Evolutionary conservation across 1,284 basidiomycete genomes (phyloP), one percentile per base, ranked within the genome.

Genomic region (Termitomyces sp.): DNA sequence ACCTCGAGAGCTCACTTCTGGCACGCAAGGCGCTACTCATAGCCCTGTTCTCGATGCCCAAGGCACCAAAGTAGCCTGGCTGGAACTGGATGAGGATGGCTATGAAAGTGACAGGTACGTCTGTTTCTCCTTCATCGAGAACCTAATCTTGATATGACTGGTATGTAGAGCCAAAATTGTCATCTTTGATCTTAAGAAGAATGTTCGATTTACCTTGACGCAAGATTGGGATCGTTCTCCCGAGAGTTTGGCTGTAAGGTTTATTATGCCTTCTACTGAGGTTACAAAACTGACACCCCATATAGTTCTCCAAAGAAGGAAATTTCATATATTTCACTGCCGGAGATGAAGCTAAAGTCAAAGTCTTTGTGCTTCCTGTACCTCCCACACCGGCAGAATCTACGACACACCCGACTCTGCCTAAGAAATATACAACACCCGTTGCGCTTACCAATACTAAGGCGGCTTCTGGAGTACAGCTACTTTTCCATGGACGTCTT

Each of bases 181-280:
- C 46, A 79, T 94, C 11, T 90, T 86, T 61, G 88, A 91, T 64
- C 68, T 94, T 16, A 67, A 68, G 46, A 82, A 80, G 57, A 70
- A 82, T n/a, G 72, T 86, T 10, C 74, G 84, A 26, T 88, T 79
- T 65, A 87, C 83, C 0, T 64, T 91, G 55, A 90, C 90, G 0
- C 83, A 88, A 56, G 65, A 77, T 26, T 96, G 93, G 93, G 92
- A 95, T 66, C 81, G 89, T 26, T 89, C 88, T 31, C 84, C 88
- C 0, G 76, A 75, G 56, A 63, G 72, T 10, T 63, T 92, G 24
- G 71, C 74, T 24, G 86, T 88, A 66, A 63, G 75, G 64, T 46
- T 33, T 16, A 13, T 33, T 16, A 13, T 21, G 21, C 9, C 11
- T 37, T 49, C 28, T 4, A 50, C 35, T 40, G 35, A 40, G 16